Evolutionary conservation across 2,329 filamentous ascomycete species (phyloP).

Genomic region (Stagonosporopsis chrysanthemi): DNA sequence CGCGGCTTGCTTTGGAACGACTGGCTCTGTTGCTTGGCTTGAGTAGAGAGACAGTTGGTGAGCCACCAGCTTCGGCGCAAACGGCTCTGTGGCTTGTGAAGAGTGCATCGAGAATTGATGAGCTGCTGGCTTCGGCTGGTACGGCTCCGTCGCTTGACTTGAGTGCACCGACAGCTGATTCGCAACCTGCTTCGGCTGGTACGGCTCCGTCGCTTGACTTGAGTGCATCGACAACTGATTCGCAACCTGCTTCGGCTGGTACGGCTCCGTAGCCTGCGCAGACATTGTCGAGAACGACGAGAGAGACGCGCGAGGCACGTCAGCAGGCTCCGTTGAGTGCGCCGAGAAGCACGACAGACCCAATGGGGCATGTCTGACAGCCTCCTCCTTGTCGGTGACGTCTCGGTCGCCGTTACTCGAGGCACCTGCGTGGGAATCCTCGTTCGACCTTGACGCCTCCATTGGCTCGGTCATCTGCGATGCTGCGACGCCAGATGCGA

Average conservation of each 20-base stretch:
- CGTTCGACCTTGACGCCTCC: conserved; percentile 6
- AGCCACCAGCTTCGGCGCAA: no score
- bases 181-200: background rate
- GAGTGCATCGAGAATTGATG: conserved; percentile 23
- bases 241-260: conserved; percentile 3
- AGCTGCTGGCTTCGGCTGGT: conserved; percentile 8
- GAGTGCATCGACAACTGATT: conserved; percentile 21
- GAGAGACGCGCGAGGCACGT: conserved; percentile 23
- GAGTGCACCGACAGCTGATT: conserved; percentile 25
- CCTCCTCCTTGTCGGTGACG: background rate
- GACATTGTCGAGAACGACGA: conserved; percentile 34
- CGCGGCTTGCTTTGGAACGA: background rate
- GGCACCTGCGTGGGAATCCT: background rate
- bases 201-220: conserved; percentile 32
- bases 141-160: conserved; percentile 28
- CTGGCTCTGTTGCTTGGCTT: conserved; percentile 15
- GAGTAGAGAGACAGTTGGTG: conserved; percentile 23
- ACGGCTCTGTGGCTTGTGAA: no score
- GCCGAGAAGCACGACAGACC: conserved; percentile 38
- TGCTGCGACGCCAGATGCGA: conserved; percentile 37
- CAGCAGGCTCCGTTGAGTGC: conserved; percentile 38
- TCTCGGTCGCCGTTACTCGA: background rate
- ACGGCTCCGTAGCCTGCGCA: conserved; percentile 39
- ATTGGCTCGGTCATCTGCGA: conserved; percentile 38
- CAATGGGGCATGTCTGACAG: conserved; percentile 21